Evolutionary conservation across 75 land plant species (phyloP).

Genomic region (Ceratopteris richardii): DNA sequence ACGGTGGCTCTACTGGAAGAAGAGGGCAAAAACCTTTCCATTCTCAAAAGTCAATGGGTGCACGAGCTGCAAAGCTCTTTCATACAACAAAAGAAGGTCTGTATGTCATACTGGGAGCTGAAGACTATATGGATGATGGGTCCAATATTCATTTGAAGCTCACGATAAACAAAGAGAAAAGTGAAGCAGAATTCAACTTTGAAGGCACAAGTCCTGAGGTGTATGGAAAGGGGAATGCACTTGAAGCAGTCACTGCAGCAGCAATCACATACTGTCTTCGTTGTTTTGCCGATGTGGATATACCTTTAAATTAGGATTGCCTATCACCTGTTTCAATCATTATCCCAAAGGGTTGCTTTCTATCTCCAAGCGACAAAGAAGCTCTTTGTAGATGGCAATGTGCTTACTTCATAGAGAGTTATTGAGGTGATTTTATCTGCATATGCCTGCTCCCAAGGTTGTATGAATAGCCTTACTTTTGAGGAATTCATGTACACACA

Average conservation of each 20-base stretch:
- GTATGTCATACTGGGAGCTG: constrained; percentile 52
- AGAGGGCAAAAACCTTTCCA: constrained; percentile 70
- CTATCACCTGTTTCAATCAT: constrained; percentile 81
- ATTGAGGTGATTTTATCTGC: constrained; percentile 93
- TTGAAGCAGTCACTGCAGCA: constrained; percentile 93
- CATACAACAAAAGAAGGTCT: constrained; percentile 9
- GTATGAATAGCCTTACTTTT: constrained; percentile 97
- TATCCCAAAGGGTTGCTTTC: constrained; percentile 76
- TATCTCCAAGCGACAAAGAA: constrained; percentile 96
- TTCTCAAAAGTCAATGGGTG: constrained; percentile 72
- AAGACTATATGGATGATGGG: constrained; percentile 99
- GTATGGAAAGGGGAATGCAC: constrained; percentile 97
- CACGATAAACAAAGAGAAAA: constrained; percentile 59
- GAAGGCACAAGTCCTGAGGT: constrained; percentile 85
- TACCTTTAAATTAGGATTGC: constrained; percentile 97
- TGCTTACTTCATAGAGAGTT: constrained; percentile 90
- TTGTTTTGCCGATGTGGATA: constrained; percentile 90
- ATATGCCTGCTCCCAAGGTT: constrained; percentile 98
- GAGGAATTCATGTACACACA: no score
- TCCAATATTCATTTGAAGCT: constrained; percentile 85
- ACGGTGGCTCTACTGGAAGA: constrained; percentile 71
- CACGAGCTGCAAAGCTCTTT: constrained; percentile 29
- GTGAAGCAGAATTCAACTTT: constrained; percentile 82
- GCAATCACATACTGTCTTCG: constrained; percentile 95
- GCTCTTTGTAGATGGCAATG: constrained; percentile 98